Conservation (phyloP, 352 stramenopile genomes). For the Bremia lactucae region DNA sequence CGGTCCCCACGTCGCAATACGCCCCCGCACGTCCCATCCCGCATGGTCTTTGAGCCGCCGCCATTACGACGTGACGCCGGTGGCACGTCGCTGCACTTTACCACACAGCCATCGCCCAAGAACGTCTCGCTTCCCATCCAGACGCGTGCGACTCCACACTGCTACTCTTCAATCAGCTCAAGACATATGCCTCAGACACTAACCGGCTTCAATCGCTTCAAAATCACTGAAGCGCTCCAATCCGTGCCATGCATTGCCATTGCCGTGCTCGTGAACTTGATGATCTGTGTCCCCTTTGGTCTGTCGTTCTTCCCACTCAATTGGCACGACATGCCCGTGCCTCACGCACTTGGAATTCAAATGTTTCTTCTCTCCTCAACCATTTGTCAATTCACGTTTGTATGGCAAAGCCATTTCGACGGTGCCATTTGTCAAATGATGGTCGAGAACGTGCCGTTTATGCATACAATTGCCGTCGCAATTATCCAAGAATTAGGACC, state of each 20-base stretch:
- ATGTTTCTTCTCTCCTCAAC: conserved; percentile 75
- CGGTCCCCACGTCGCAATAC: conserved; percentile 4
- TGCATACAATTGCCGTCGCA: conserved; percentile 81
- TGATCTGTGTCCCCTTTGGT: conserved; percentile 80
- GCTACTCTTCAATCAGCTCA: conserved; percentile 14
- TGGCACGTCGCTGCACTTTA: conserved; percentile 39
- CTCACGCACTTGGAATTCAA: conserved; percentile 61
- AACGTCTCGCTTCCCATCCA: conserved; percentile 10
- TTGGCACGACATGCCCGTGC: conserved; percentile 63
- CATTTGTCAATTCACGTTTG: conserved; percentile 76
- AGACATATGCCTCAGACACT: conserved; percentile 4
- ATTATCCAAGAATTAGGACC: conserved; percentile 80
- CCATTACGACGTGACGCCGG: conserved; percentile 49
- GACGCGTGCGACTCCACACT: conserved; percentile 13
- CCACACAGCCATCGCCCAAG: conserved; percentile 11
- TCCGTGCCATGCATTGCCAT: conserved; percentile 65
- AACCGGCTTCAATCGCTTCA: conserved; percentile 20
- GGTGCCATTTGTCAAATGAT: conserved; percentile 85
- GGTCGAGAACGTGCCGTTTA: conserved; percentile 95
- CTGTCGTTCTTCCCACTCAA: conserved; percentile 78
- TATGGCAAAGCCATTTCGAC: conserved; percentile 62
- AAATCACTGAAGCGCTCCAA: too few species aligned
- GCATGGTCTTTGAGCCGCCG: conserved; percentile 60
- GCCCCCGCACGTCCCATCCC: conserved; percentile 9
- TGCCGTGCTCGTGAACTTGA: conserved; percentile 70